These are phyloP conservation scores for Neurospora cerealis DNA, from an alignment of 495 filamentous ascomycete genomes.

Conservation along the genomic window DNA sequence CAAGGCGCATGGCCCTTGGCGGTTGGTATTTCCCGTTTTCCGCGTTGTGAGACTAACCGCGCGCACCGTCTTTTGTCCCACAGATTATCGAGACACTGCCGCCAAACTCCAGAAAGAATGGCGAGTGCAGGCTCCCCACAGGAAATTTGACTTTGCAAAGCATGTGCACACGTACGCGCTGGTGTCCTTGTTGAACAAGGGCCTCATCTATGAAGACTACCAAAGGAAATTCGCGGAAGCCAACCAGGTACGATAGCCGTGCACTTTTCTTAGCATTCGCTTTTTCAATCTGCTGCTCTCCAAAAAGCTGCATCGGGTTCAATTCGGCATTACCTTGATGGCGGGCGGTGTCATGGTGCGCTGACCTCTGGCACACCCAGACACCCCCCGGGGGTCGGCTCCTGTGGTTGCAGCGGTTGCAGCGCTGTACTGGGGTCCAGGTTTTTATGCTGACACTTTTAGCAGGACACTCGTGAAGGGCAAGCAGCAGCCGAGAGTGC, in stretches of 20 bases:
- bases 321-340: constrained; percentile 8
- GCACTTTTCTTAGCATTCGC: constrained; percentile 1
- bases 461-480: constrained; percentile 36
- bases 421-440: constrained; percentile 24
- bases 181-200: constrained; percentile 66
- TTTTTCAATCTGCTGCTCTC: constrained; percentile 1
- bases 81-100: constrained; percentile 63
- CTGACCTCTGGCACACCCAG: constrained; percentile 6
- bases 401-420: constrained; percentile 14
- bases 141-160: constrained; percentile 60
- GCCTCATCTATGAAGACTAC: constrained; percentile 55
- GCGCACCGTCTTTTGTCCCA: constrained; percentile 12
- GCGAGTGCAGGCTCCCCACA: constrained; percentile 59
- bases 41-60: constrained; percentile 23
- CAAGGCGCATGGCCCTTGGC: constrained; percentile 1
- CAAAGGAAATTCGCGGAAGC: constrained; percentile 48
- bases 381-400: background rate
- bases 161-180: constrained; percentile 68
- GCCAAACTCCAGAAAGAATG: constrained; percentile 76
- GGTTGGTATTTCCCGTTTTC: background rate
- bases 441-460: constrained; percentile 13
- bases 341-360: constrained; percentile 6
- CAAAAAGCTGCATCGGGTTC: constrained; percentile 2
- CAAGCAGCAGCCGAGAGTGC: constrained; percentile 33
- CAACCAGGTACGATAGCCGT: constrained; percentile 15